Conservation (phyloP, 768 basidiomycete species). For the Galerina marginata region DNA sequence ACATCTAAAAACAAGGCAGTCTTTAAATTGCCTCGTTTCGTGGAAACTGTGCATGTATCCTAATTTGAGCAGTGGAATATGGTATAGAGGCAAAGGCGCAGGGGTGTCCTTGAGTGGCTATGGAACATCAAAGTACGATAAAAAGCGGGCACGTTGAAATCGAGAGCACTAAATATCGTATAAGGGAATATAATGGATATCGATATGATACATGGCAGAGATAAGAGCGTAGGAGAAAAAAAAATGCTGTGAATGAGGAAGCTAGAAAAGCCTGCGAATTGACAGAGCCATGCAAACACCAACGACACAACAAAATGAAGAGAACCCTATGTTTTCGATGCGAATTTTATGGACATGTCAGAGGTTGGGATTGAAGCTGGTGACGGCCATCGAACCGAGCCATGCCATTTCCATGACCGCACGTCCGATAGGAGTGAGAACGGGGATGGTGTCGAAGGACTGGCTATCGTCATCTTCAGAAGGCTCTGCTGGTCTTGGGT, state of each 20-base stretch:
- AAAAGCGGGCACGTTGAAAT: neutral
- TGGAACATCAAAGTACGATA: neutral
- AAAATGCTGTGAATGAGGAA: neutral
- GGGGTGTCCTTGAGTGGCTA: neutral
- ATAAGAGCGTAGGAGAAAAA: neutral
- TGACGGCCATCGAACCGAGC: slow-evolving; percentile 57
- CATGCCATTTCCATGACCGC: slow-evolving; percentile 64
- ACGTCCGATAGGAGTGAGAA: slow-evolving; percentile 55
- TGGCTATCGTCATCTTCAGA: slow-evolving; percentile 32
- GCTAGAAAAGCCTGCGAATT: no score
- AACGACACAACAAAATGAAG: neutral
- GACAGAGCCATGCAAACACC: neutral
- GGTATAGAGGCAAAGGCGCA: no score
- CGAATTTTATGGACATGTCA: neutral
- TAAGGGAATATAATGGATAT: slow-evolving; percentile 2
- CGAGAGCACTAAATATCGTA: slow-evolving; percentile 1
- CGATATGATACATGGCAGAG: slow-evolving; percentile 13
- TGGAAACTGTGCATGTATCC: neutral
- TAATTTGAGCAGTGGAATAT: no score
- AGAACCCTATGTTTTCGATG: neutral
- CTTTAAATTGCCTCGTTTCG: neutral
- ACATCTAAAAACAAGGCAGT: no score
- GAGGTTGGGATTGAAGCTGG: slow-evolving; percentile 45
- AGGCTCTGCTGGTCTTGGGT: slow-evolving; percentile 25
- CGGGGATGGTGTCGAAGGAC: slow-evolving; percentile 47